Percentiles rank a stretch among this genome's conserved stretches.
phyloP scores from a whole-genome alignment of 2,329 filamentous ascomycete species.

The Westerdykella sp. region DNA sequence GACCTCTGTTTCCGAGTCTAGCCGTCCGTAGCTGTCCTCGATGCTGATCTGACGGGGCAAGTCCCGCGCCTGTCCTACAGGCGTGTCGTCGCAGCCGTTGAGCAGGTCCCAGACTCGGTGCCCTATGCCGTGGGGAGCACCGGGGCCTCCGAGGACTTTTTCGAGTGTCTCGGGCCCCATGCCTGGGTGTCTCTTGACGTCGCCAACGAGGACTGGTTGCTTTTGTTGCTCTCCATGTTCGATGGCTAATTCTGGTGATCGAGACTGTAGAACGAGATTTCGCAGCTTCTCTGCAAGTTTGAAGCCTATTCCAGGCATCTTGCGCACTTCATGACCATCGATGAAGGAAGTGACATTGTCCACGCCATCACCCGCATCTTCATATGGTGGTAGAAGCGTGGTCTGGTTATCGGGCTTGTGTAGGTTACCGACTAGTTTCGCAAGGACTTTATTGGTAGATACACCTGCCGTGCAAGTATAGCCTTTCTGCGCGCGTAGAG shows the following conservation, averaged over 20 bases:
- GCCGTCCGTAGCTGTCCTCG: conserved; percentile 78
- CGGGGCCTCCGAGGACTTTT: conserved; percentile 61
- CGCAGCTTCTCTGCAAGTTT: conserved; percentile 67
- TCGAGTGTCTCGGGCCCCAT: conserved; percentile 63
- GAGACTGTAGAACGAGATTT: conserved; percentile 48
- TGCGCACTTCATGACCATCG: conserved; percentile 67
- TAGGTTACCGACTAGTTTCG: conserved; percentile 75
- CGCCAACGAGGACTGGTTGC: conserved; percentile 51
- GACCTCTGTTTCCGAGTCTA: conserved; percentile 60
- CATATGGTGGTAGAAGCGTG: conserved; percentile 63
- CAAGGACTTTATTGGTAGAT: conserved; percentile 77
- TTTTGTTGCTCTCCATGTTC: conserved; percentile 32
- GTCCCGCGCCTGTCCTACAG: conserved; percentile 64
- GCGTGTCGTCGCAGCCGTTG: conserved; percentile 70
- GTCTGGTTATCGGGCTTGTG: conserved; percentile 89
- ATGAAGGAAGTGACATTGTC: conserved; percentile 62
- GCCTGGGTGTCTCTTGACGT: conserved; percentile 57
- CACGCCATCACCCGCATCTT: conserved; percentile 3
- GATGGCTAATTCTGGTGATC: conserved; percentile 25
- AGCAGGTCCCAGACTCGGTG: conserved; percentile 68
- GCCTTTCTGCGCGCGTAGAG: conserved; percentile 68
- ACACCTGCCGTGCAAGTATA: conserved; percentile 87
- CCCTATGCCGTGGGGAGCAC: conserved; percentile 65
- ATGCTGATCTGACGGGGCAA: conserved; percentile 87
- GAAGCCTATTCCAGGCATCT: conserved; percentile 79